Conservation (phyloP, 2,329 filamentous ascomycete genomes). For the Pleomassaria siparia region DNA sequence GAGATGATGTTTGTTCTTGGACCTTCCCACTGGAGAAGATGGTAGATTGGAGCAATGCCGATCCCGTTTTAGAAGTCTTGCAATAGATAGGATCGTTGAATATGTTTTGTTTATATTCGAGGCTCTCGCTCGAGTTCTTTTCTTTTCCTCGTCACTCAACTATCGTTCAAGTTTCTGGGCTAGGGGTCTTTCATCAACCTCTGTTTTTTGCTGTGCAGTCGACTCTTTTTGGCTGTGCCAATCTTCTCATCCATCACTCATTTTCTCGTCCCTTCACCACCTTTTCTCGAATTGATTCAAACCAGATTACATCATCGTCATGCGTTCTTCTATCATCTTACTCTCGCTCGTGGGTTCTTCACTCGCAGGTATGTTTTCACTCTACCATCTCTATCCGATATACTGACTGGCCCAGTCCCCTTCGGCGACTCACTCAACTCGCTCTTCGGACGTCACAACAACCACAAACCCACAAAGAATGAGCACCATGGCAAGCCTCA, state of each 20-base stretch:
- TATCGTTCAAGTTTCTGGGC: neutral
- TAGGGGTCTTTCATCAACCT: neutral
- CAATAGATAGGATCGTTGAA: too few relatives aligned
- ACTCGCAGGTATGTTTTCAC: conserved; percentile 1
- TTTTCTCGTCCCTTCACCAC: neutral
- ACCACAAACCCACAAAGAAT: too few relatives aligned
- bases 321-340: conserved; percentile 7
- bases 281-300: conserved; percentile 1
- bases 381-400: neutral
- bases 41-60: conserved; percentile 1
- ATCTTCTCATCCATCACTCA: neutral
- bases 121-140: neutral
- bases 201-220: neutral
- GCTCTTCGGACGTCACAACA: neutral
- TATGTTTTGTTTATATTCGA: neutral
- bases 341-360: conserved; percentile 5
- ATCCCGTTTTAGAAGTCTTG: neutral
- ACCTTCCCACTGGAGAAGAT: neutral
- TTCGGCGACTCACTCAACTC: conserved; percentile 1
- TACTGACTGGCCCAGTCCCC: neutral
- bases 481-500: neutral
- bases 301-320: neutral
- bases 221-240: conserved; percentile 3
- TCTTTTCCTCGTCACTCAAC: conserved; percentile 1
- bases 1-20: neutral